Base-by-base conservation (phyloP, 306 rosid genomes). In the Castanea mollissima region DNA sequence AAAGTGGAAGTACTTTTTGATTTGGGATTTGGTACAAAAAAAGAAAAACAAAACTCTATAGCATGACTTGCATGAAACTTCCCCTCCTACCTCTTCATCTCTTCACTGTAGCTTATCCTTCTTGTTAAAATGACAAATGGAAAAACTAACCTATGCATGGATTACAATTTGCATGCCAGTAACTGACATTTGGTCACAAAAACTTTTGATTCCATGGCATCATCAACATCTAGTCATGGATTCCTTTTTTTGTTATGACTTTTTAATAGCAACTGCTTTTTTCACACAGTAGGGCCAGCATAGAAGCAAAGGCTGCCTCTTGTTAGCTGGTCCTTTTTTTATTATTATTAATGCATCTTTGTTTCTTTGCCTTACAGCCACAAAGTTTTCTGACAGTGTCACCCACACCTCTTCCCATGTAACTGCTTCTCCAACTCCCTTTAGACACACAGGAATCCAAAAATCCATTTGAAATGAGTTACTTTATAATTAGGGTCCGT, bases 341-440 rank as follows among this genome's bases (percentile, higher is more conserved):
- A 46, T 69, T 9, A n/a, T 69, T 62, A 81, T 82, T 70, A 84
- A 73, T 82, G 83, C 64, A 13, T 23, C 55, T n/a, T 75, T 80
- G 69, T 63, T 46, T 75, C 81, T 74, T 84, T 78, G 57, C 0
- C 55, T 87, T 52, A 69, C 78, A 85, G 74, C 93, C 93, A 81
- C 91, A 84, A 75, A 77, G 11, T 5, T 5, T 70, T 73, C 82
- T 78, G 82, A 83, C 85, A 49, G 4, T 10, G 54, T 49, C 1
- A 84, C 54, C 74, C 78, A 65, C 80, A 71, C 67, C 78, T 56
- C 52, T 6, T 46, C 73, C 73, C 75, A 59, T 77, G 54, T 73
- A 85, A 86, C 81, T 85, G 64, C 46, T 76, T 56, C 76, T 63
- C 80, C 83, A 76, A 71, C 86, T 68, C 73, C 80, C 79, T 46